A percentile compares a stretch with the other conserved stretches of the same genome.
Evolutionary conservation across 2,329 filamentous ascomycete genomes (phyloP).

Genomic region (Myrmaecium sp.): DNA sequence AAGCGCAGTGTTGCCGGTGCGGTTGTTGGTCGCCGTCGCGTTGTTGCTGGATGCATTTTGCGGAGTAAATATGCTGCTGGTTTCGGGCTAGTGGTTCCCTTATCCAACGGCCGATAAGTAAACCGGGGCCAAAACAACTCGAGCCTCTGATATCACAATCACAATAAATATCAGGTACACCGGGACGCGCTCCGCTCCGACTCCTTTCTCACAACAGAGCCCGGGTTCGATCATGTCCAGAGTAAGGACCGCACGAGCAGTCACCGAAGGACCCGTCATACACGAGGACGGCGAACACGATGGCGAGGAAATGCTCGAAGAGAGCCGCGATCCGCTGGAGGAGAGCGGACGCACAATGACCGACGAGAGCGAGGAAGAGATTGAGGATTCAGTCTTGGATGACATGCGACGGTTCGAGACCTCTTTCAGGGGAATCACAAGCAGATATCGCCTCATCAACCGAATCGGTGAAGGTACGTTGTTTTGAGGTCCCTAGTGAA

Average conservation of each 20-base stretch:
- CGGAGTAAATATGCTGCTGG: slow-evolving; percentile 6
- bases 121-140: slow-evolving; percentile 1
- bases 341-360: slow-evolving; percentile 32
- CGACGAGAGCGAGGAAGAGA: slow-evolving; percentile 32
- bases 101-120: no score
- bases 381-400: slow-evolving; percentile 54
- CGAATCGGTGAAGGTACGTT: slow-evolving; percentile 78
- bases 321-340: slow-evolving; percentile 31
- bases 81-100: slow-evolving; percentile 7
- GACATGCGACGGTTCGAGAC: slow-evolving; percentile 78
- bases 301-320: slow-evolving; percentile 25
- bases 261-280: slow-evolving; percentile 1
- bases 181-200: neutral
- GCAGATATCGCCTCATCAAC: slow-evolving; percentile 80
- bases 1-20: slow-evolving; percentile 7
- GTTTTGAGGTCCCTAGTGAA: neutral
- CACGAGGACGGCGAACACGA: slow-evolving; percentile 17
- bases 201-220: neutral
- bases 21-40: slow-evolving; percentile 10
- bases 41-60: slow-evolving; percentile 6
- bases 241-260: neutral
- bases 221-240: neutral
- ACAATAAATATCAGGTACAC: neutral
- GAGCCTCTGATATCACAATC: neutral
- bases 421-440: slow-evolving; percentile 67